A percentile compares a stretch with the other conserved stretches of the same genome.
Evolutionary conservation across 2,329 filamentous ascomycete genomes (phyloP).

Genomic region (Botrytis medusae): DNA sequence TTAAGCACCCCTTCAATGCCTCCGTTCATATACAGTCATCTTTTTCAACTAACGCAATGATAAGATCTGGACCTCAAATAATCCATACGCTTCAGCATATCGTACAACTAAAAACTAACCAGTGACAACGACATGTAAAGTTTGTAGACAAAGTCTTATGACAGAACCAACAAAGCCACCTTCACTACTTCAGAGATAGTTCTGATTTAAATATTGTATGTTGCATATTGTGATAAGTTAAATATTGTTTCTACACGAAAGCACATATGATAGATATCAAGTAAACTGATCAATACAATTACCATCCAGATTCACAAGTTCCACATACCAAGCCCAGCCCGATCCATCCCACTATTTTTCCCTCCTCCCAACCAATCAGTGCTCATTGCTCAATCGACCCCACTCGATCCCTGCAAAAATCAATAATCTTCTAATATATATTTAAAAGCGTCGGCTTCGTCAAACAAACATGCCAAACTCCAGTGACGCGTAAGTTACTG

Average conservation of each 20-base stretch:
- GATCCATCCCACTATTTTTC: background rate
- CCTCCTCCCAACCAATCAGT: background rate
- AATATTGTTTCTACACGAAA: too few relatives aligned
- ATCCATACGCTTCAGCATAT: background rate
- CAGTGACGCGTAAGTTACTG: slow-evolving; percentile 37
- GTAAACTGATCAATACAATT: background rate
- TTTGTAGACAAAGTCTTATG: background rate
- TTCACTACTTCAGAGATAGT: background rate
- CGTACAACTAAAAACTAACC: background rate
- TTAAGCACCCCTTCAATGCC: background rate
- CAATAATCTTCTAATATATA: fast-evolving
- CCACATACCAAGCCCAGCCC: background rate
- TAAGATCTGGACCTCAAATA: background rate
- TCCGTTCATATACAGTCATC: background rate
- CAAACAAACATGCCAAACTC: slow-evolving; percentile 27
- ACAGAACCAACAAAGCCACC: background rate
- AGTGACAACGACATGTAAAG: background rate
- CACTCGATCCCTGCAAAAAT: background rate
- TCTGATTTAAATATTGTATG: background rate
- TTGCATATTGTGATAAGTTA: background rate
- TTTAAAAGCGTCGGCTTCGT: background rate
- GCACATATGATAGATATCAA: background rate
- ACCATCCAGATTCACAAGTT: background rate
- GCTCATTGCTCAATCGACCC: fast-evolving
- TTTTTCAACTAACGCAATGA: background rate